A percentile compares a stretch with the other conserved stretches of the same genome.
These are phyloP conservation scores for Vanderwaltozyma polyspora DNA, from an alignment of 805 yeast species.

Conservation along the genomic window DNA sequence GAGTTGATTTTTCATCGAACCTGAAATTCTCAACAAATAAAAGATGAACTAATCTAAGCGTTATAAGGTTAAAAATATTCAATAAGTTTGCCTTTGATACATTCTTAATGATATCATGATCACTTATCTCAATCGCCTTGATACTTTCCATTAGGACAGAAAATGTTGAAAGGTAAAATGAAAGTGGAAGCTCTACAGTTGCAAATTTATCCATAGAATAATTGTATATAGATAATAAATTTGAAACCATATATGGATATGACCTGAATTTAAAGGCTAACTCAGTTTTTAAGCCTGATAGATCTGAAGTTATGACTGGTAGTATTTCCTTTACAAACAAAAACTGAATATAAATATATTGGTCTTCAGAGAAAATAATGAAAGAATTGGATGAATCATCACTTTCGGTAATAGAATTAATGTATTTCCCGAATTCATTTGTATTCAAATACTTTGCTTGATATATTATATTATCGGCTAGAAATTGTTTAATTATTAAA, in stretches of 20 bases:
- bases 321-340: background rate
- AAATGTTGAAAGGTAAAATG: constrained; percentile 21
- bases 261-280: constrained; percentile 6
- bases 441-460: too few relatives aligned
- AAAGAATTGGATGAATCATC: background rate
- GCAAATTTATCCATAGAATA: constrained; percentile 2
- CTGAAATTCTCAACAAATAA: too few relatives aligned
- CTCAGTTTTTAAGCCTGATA: constrained; percentile 4
- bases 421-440: constrained; percentile 11
- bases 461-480: too few relatives aligned
- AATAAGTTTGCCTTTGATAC: too few relatives aligned
- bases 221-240: constrained; percentile 7
- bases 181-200: too few relatives aligned
- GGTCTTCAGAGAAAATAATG: background rate
- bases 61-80: too few relatives aligned
- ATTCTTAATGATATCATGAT: too few relatives aligned
- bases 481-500: too few relatives aligned
- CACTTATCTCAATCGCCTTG: constrained; percentile 7
- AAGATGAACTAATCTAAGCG: too few relatives aligned
- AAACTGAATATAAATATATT: background rate
- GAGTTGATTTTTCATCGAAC: background rate
- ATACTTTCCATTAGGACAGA: constrained; percentile 19
- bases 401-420: constrained; percentile 5
- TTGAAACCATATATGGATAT: constrained; percentile 9
- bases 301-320: background rate